Evolutionary conservation across 148 eudicot species (phyloP).

Genomic region (Rhododendron vialii): DNA sequence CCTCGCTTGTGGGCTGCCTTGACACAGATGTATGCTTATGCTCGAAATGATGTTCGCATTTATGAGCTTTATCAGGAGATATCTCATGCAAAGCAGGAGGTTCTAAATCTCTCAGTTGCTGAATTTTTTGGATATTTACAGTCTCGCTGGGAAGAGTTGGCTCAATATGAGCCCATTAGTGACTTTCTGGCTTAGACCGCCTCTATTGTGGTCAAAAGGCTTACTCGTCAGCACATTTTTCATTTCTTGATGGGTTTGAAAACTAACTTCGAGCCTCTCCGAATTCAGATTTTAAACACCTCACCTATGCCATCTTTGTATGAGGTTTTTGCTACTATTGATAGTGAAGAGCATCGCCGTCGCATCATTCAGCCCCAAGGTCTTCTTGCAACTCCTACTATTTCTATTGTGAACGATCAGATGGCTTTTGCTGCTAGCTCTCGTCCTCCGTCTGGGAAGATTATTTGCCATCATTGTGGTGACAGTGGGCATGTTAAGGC

Average conservation of each 20-base stretch:
- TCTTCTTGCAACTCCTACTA: too few relatives aligned
- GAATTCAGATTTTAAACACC: neutral
- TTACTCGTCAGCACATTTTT: too few relatives aligned
- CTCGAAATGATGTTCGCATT: too few relatives aligned
- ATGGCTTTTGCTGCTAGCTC: neutral
- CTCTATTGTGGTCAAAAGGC: neutral
- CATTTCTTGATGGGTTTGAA: neutral
- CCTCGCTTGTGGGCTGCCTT: too few relatives aligned
- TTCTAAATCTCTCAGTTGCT: neutral
- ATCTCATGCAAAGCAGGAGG: neutral
- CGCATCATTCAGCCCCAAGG: too few relatives aligned
- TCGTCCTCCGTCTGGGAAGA: neutral
- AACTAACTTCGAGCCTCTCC: neutral
- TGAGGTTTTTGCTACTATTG: too few relatives aligned
- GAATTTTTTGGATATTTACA: neutral
- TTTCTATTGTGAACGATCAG: neutral
- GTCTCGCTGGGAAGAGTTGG: neutral
- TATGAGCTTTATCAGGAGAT: too few relatives aligned
- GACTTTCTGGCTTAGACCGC: neutral
- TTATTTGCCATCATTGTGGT: neutral
- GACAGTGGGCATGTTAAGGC: neutral
- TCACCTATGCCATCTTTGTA: neutral
- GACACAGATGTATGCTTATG: too few relatives aligned
- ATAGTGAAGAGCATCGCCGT: too few relatives aligned
- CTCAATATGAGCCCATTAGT: neutral